Evolutionary conservation across 768 basidiomycete genomes (phyloP), one percentile per base, ranked within the genome.

Genomic region (Strobilomyces echinocephalus): DNA sequence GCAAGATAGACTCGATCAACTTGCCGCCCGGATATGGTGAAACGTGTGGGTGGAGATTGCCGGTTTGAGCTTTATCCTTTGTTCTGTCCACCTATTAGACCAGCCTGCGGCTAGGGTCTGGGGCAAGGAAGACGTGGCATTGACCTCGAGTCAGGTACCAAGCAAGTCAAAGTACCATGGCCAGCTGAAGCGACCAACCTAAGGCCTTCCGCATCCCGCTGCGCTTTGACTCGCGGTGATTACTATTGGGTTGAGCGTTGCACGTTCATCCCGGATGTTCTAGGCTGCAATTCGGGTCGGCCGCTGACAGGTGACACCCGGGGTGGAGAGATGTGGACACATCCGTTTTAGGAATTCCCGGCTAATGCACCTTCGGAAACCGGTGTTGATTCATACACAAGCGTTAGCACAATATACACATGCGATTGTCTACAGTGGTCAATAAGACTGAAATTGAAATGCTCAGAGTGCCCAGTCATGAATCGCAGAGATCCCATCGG

Each of bases 41-140:
- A 63, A 51, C 54, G 41, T 58, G 61, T 53, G 3, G 28, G 45
- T 54, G 61, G 64, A 28, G 47, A 54, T 51, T 51, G 53, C 61
- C 61, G 58, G 41, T 50, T 20, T 10, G 28, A 35, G 31, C 21
- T 33, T 9, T 20, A 46, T 4, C 50, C 41, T 36, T 40, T 34
- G 5, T 10, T 12, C 18, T 49, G 30, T 33, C 48, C 44, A 33
- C 24, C 14, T 21, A 24, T 41, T 21, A 12, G 20, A 21, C 10
- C 7, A 16, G 43, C 28, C 28, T 18, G 16, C 12, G 43, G 44
- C 33, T 12, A 21, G 45, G 45, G 45, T 33, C 8, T 4, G 26
- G 34, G 11, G 45, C 18, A 49, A 42, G 21, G 8, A 56, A 54
- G 28, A 44, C 12, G 31, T 4, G 14, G 44, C 30, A 18, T 38